phyloP scores from a whole-genome alignment of 371 early-diverging fungal genomes.

The Encephalitozoon intestinalis region DNA sequence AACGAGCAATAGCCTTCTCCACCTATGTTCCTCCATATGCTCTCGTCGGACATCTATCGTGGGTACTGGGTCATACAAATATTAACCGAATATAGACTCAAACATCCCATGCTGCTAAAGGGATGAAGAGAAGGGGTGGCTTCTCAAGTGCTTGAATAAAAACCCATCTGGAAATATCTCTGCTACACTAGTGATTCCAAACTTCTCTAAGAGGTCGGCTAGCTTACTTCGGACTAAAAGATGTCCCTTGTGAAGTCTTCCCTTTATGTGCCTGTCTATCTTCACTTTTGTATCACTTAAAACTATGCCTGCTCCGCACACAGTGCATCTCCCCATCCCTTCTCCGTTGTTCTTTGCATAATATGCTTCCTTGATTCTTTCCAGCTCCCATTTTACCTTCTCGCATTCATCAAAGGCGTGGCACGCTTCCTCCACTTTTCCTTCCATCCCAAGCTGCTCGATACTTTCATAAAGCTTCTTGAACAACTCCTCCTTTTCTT shows the following conservation, averaged over 20 bases:
- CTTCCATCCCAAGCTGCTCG: not conserved
- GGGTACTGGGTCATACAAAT: not conserved
- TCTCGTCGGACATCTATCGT: slow-evolving; percentile 51
- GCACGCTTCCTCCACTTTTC: not conserved
- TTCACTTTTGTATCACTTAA: slow-evolving; percentile 1
- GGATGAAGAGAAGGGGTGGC: not conserved
- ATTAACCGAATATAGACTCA: not conserved
- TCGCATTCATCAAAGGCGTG: not conserved
- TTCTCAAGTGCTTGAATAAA: not conserved
- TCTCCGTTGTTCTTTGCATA: slow-evolving; percentile 6
- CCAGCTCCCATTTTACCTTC: not conserved
- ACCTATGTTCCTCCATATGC: slow-evolving; percentile 59
- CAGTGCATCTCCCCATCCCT: not conserved
- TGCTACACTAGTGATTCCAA: not conserved
- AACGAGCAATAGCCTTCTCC: slow-evolving; percentile 49
- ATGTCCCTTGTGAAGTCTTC: slow-evolving; percentile 4
- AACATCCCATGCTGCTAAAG: not conserved
- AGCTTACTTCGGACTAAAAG: not conserved
- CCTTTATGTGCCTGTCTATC: slow-evolving; percentile 7
- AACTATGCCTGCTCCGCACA: slow-evolving; percentile 5
- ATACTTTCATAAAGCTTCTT: not conserved
- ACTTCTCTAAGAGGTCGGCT: slow-evolving; percentile 9
- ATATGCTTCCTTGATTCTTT: slow-evolving; percentile 8
- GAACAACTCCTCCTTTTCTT: not conserved
- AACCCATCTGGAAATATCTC: slow-evolving; percentile 9